Base-by-base conservation (phyloP, 2,329 filamentous ascomycete species). In the Blastomyces parvus region DNA sequence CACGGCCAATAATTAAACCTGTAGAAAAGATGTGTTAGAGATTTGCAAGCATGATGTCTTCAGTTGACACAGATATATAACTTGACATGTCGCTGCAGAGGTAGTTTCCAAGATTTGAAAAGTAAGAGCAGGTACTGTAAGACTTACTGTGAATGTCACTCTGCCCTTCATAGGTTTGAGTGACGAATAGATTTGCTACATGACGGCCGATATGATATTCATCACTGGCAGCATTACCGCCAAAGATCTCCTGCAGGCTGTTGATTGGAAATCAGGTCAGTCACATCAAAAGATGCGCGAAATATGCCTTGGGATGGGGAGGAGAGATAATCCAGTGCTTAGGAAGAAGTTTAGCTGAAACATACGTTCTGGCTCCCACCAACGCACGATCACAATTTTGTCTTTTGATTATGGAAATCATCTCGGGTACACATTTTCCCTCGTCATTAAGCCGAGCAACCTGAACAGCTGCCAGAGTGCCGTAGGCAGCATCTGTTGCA, bases 151-250 rank as follows among this genome's bases (percentile, higher is more conserved):
- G 94, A 74, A 97, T 97, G 77, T 97, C 94, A 73, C 92, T 97
- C 78, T 97, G 94, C 27, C 94, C 94, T 79, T 99, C 94, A 70
- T 99, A 99, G 1, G 93, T 97, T 79, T 97, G 93, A 62, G 93
- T 95, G 61, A 99, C 94, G 76, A 95, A 99, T 67, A 99, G 77
- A 75, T 99, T 99, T 63, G 93, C 88, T 64, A 97, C 94, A 79
- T 97, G 94, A 67, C 94, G 86, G 19, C 91, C 94, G 72, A 99
- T 97, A 66, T 87, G 86, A 73, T 97, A 99, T 79, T 99, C 94
- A 71, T 99, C 94, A 72, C 91, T 96, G 59, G 94, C 91, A n/a
- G 94, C 94, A 73, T 99, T 99, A 38, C 94, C 94, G 64, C 94
- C 94, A 78, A 99, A 97, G 27, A 99, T 85, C 79, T 99, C 94